Evolutionary conservation across 768 basidiomycete genomes (phyloP).

Genomic region (Pulveroboletus sp.): DNA sequence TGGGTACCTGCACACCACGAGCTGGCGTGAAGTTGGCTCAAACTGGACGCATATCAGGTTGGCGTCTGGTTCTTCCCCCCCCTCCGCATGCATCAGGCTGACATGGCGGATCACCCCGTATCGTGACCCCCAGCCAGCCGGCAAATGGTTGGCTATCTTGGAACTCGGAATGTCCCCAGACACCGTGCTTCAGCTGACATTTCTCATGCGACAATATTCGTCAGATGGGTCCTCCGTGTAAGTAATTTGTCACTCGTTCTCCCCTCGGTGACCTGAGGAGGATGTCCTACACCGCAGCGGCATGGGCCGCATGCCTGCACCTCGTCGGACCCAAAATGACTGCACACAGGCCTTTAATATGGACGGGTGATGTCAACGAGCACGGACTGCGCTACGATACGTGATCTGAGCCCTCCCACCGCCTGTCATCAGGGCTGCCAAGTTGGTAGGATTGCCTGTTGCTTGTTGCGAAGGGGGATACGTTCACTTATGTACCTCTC

Average conservation of each 20-base stretch:
- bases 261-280: too few relatives aligned
- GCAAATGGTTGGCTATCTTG: not conserved
- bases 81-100: too few relatives aligned
- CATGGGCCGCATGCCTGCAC: too few relatives aligned
- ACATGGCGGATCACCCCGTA: constrained; percentile 3
- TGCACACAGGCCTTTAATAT: not conserved
- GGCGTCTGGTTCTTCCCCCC: too few relatives aligned
- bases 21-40: too few relatives aligned
- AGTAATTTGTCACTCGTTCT: too few relatives aligned
- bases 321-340: not conserved
- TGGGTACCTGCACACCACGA: too few relatives aligned
- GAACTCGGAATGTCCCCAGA: constrained; percentile 1
- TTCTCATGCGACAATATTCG: not conserved
- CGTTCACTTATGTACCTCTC: not conserved
- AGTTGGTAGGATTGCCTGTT: not conserved
- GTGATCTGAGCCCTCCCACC: not conserved
- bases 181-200: constrained; percentile 2
- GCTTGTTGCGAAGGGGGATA: not conserved
- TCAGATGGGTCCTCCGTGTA: not conserved
- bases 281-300: too few relatives aligned
- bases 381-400: not conserved
- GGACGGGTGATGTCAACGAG: not conserved
- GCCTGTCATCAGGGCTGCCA: not conserved
- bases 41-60: too few relatives aligned
- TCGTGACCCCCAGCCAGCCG: not conserved